These are phyloP conservation scores for Aegilops sharonensis DNA, from an alignment of 176 grass and related monocot species.

Conservation along the genomic window DNA sequence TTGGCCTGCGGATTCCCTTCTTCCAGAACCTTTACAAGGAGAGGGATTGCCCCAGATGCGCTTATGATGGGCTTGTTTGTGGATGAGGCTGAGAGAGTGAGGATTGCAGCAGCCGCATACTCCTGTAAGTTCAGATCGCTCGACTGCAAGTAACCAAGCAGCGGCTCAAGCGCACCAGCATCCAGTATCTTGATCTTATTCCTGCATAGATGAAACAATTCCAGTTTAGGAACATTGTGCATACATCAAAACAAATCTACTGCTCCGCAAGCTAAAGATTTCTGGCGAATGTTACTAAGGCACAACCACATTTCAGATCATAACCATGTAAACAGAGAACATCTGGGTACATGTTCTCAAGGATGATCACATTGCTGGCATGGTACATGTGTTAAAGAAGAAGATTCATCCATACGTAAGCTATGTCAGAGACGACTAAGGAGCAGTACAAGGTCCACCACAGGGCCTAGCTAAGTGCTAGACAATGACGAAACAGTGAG, in stretches of 20 bases:
- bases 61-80: constrained; percentile 70
- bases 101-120: constrained; percentile 76
- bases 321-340: not conserved
- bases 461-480: not conserved
- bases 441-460: not conserved
- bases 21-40: constrained; percentile 71
- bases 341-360: not conserved
- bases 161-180: constrained; percentile 61
- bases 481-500: not conserved
- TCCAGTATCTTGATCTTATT: constrained; percentile 89
- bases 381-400: not conserved
- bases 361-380: not conserved
- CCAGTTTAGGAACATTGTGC: constrained; percentile 19
- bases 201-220: constrained; percentile 45
- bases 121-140: constrained; percentile 72
- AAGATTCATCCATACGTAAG: not conserved
- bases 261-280: not conserved
- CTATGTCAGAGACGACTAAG: not conserved
- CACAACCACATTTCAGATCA: not conserved
- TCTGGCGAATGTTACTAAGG: not conserved
- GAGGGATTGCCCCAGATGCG: constrained; percentile 60
- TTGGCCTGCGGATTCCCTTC: constrained; percentile 80
- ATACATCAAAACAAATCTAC: not conserved
- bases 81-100: constrained; percentile 86
- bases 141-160: constrained; percentile 69